These are phyloP conservation scores for Solanum raphanifolium DNA, from an alignment of 257 asterid genomes.

Conservation along the genomic window DNA sequence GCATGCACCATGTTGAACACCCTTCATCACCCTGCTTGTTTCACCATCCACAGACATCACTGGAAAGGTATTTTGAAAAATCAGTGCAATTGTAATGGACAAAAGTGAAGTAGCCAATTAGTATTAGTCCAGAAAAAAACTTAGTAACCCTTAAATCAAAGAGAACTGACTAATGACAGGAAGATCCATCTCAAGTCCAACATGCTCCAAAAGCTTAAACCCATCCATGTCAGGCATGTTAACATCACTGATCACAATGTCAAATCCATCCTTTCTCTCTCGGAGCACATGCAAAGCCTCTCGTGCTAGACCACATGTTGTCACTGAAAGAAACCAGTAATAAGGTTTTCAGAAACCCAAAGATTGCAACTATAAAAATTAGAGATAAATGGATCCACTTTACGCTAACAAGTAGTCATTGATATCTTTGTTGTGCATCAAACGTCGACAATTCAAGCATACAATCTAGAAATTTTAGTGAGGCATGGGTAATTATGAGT, in stretches of 20 bases:
- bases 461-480: not conserved
- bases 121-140: not conserved
- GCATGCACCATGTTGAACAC: conserved; percentile 74
- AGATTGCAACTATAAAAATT: not conserved
- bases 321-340: conserved; percentile 44
- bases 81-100: not conserved
- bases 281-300: conserved; percentile 74
- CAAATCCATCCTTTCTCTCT: conserved; percentile 71
- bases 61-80: conserved; percentile 1
- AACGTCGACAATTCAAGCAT: not conserved
- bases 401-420: not conserved
- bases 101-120: not conserved
- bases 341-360: conserved; percentile 2
- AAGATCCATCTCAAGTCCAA: conserved; percentile 94
- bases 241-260: conserved; percentile 89
- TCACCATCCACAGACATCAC: conserved; percentile 88
- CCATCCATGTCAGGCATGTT: conserved; percentile 99
- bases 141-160: not conserved
- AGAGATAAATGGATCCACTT: not conserved
- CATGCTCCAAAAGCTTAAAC: conserved; percentile 86
- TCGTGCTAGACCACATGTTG: conserved; percentile 65
- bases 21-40: conserved; percentile 76
- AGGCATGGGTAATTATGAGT: not conserved
- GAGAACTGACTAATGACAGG: conserved; percentile 78
- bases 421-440: not conserved